These are phyloP conservation scores for Echites panduratus DNA, from an alignment of 257 asterid genomes.

Conservation along the genomic window DNA sequence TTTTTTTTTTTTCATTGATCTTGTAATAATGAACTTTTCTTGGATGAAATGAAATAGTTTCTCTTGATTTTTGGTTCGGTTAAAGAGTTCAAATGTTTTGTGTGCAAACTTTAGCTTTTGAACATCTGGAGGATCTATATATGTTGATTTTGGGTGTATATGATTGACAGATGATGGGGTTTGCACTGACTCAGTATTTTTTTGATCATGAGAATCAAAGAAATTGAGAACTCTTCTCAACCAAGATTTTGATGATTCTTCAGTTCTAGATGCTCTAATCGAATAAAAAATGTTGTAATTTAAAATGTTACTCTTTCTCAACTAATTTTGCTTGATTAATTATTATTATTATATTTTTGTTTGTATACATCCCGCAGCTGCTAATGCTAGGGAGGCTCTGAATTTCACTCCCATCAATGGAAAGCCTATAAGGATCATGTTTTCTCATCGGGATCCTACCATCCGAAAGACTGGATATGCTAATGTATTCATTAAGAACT, in stretches of 20 bases:
- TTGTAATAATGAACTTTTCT: neutral
- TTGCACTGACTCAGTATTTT: too few relatives aligned
- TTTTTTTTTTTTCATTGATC: neutral
- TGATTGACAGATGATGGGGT: too few relatives aligned
- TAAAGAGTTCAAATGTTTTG: neutral
- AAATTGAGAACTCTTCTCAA: neutral
- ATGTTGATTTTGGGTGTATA: neutral
- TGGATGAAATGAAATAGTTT: neutral
- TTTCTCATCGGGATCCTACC: conserved; percentile 78
- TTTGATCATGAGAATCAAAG: neutral
- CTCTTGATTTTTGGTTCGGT: neutral
- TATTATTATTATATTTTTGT: neutral
- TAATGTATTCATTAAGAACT: conserved; percentile 65
- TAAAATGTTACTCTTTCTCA: too few relatives aligned
- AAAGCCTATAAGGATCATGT: conserved; percentile 78
- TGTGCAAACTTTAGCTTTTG: too few relatives aligned
- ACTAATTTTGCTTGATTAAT: neutral
- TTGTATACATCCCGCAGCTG: conserved; percentile 51
- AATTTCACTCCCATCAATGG: conserved; percentile 59
- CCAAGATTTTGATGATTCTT: neutral
- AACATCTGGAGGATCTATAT: neutral
- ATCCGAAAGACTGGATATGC: conserved; percentile 65
- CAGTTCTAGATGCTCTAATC: too few relatives aligned
- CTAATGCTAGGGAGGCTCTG: conserved; percentile 55
- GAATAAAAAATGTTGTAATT: too few relatives aligned